A percentile compares a stretch with the other conserved stretches of the same genome.
These are phyloP conservation scores for Sporothrix humicola DNA, from an alignment of 2,329 filamentous ascomycete species.

Conservation along the genomic window DNA sequence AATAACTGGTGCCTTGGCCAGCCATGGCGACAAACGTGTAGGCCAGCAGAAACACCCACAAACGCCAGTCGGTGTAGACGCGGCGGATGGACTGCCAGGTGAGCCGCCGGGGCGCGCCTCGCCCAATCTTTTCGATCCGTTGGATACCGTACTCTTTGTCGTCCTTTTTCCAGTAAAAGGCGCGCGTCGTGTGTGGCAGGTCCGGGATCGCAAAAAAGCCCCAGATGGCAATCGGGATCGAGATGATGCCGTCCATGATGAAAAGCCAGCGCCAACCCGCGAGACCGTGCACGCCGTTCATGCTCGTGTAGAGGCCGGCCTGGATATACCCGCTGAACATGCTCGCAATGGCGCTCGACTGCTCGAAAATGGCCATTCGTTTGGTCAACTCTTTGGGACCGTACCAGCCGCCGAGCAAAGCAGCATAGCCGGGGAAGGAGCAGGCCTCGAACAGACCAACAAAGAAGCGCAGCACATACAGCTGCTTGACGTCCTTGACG, in stretches of 20 bases:
- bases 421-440: conserved; percentile 31
- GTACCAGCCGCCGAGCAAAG: conserved; percentile 55
- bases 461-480: conserved; percentile 44
- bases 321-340: conserved; percentile 69
- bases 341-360: conserved; percentile 62
- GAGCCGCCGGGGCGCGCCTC: conserved; percentile 44
- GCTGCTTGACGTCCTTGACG: conserved; percentile 42
- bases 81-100: conserved; percentile 68
- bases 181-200: conserved; percentile 33
- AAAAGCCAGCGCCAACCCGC: conserved; percentile 51
- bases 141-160: conserved; percentile 38
- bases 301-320: conserved; percentile 54
- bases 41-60: conserved; percentile 77
- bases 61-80: conserved; percentile 81
- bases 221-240: conserved; percentile 39
- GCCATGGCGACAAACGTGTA: conserved; percentile 35
- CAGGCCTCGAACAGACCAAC: conserved; percentile 44
- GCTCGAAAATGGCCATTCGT: conserved; percentile 64
- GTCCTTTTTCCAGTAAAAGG: conserved; percentile 35
- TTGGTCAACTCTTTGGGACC: conserved; percentile 64
- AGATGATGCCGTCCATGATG: conserved; percentile 47
- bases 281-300: conserved; percentile 49
- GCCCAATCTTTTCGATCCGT: conserved; percentile 39
- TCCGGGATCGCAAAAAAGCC: conserved; percentile 40
- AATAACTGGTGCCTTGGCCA: conserved; percentile 47